Base-by-base conservation (phyloP, 352 stramenopile genomes). In the Phytopythium ostracodes region DNA sequence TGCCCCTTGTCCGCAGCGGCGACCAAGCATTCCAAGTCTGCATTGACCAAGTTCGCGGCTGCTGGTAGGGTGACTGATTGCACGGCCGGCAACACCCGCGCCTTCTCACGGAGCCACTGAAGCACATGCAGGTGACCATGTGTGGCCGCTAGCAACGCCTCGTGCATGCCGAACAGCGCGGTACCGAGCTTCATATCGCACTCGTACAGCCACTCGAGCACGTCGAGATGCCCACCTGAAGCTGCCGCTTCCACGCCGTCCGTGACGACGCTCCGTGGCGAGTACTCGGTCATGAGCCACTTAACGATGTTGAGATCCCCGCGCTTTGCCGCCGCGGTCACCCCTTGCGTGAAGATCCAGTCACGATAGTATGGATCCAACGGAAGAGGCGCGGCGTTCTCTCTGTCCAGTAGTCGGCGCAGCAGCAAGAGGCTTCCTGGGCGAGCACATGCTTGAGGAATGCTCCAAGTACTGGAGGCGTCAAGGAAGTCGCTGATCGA, bases 201-300 rank as follows among this genome's bases (percentile, higher is more conserved):
- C 25, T 35, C 53, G 66, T 74, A 61, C 29, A 77, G 63, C 70
- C 70, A 77, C 51, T 74, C 58, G 22, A 94, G 67, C 33, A 91
- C 73, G 24, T 71, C 57, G 6, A 94, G 69, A 56, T 92, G 83
- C 0, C 85, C 83, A n/a, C 73, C 73, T n/a, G 79, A 64, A 49
- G 85, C 83, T 0, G 85, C 84, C 55, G 80, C 89, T 66, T 94
- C 82, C 15, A 25, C 49, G 29, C 49, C 49, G 9, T 25, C 6
- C 7, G 29, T 40, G 49, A 40, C 25, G 75, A 92, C 88, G 17
- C 85, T 75, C 59, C 73, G 77, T 17, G 76, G 75, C 4, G 78
- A 85, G 25, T 83, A 75, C 12, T 76, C 70, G 57, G 73, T 80
- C 35, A 77, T 66, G 25, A 89, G 62, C 85, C 85, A 94, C 57